These are phyloP conservation scores for Eutrema salsugineum DNA, from an alignment of 441 rosid genomes.

Conservation along the genomic window DNA sequence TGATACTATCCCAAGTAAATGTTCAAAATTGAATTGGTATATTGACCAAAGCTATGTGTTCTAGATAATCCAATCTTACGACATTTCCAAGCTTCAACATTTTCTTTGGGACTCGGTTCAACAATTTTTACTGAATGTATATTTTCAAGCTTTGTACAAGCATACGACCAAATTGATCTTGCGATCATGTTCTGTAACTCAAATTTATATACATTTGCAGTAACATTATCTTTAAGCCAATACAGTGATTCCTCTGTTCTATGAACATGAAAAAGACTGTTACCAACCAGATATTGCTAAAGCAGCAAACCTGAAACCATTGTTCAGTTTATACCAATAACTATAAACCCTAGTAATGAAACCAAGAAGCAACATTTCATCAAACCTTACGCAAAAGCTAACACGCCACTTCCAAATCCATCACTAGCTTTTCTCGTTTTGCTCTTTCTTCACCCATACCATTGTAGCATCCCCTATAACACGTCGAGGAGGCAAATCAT, in stretches of 20 bases:
- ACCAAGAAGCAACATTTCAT: not conserved
- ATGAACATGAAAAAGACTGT: not conserved
- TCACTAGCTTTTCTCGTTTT: not conserved
- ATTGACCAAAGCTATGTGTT: not conserved
- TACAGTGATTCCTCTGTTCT: not conserved
- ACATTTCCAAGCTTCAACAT: not conserved
- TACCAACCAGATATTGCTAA: not conserved
- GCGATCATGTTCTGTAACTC: not conserved
- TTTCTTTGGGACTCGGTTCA: not conserved
- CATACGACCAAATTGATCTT: not conserved
- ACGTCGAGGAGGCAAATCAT: not conserved
- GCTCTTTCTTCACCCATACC: slow-evolving; percentile 32
- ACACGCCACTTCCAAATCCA: slow-evolving; percentile 13
- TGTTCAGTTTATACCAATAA: not conserved
- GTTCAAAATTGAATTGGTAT: slow-evolving; percentile 6
- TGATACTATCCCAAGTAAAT: slow-evolving; percentile 18
- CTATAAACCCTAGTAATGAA: not conserved
- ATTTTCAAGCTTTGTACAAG: not conserved
- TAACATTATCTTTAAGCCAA: not conserved
- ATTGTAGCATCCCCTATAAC: not conserved
- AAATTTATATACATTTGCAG: slow-evolving; percentile 11
- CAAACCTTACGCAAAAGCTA: not conserved
- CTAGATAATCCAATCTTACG: not conserved
- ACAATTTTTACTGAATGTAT: not conserved
- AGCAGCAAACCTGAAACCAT: slow-evolving; percentile 9